Conservation (phyloP, 805 yeast species). For the Nakazawaea sp. region DNA sequence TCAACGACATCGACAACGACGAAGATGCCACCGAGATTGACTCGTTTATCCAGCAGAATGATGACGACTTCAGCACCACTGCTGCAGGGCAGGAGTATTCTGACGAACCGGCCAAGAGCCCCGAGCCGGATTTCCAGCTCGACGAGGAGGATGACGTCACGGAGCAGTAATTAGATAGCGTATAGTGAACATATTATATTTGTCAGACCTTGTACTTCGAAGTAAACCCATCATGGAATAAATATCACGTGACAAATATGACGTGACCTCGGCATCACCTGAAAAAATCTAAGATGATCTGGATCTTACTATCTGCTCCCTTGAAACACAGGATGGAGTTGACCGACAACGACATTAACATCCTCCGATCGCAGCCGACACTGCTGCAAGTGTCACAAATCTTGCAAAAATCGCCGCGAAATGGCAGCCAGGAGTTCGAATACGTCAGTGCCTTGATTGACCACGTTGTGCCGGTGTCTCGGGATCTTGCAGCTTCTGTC, state of each 20-base stretch:
- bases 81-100: conserved; percentile 11
- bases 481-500: conserved; percentile 1
- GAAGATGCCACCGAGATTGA: conserved; percentile 45
- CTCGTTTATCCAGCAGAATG: conserved; percentile 27
- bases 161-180: no score
- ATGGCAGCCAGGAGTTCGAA: not conserved
- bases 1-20: conserved; percentile 22
- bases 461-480: not conserved
- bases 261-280: no score
- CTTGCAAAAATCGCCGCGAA: not conserved
- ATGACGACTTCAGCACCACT: conserved; percentile 18
- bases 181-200: no score
- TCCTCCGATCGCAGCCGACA: conserved; percentile 2
- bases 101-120: not conserved
- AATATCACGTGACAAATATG: no score
- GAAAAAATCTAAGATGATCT: no score
- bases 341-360: conserved; percentile 1
- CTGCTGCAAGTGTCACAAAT: not conserved
- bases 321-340: no score
- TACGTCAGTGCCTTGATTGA: conserved; percentile 1
- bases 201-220: no score
- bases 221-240: no score
- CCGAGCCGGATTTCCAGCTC: not conserved
- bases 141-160: conserved; percentile 5
- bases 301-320: no score